Evolutionary conservation across 805 yeast genomes (phyloP).

Genomic region (Candida piceae): DNA sequence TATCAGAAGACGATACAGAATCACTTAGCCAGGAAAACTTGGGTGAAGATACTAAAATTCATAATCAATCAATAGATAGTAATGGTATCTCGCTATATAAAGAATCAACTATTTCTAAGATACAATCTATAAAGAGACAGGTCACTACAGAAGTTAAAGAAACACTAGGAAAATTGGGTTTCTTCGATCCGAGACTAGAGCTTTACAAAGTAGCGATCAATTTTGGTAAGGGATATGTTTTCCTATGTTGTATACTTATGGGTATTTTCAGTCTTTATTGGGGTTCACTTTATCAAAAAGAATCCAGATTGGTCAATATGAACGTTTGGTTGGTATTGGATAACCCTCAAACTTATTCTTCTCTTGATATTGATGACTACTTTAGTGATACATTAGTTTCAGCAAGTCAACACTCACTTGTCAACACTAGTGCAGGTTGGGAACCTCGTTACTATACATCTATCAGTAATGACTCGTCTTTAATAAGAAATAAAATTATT

Average conservation of each 20-base stretch:
- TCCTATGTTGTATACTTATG: slow-evolving; percentile 33
- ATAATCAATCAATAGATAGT: no score
- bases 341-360: slow-evolving; percentile 5
- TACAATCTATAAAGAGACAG: slow-evolving; percentile 11
- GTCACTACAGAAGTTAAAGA: slow-evolving; percentile 18
- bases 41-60: no score
- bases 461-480: slow-evolving; percentile 27
- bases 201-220: slow-evolving; percentile 7
- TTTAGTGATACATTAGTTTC: slow-evolving; percentile 20
- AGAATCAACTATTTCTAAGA: slow-evolving; percentile 5
- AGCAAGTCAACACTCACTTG: slow-evolving; percentile 15
- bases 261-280: slow-evolving; percentile 37
- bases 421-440: slow-evolving; percentile 15
- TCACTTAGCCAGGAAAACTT: no score
- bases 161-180: slow-evolving; percentile 19
- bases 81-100: neutral
- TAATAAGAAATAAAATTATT: slow-evolving; percentile 33
- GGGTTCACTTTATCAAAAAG: slow-evolving; percentile 35
- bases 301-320: slow-evolving; percentile 25
- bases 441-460: slow-evolving; percentile 21
- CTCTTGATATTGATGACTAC: slow-evolving; percentile 28
- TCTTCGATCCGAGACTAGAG: slow-evolving; percentile 23
- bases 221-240: slow-evolving; percentile 21
- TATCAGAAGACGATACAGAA: slow-evolving; percentile 6
- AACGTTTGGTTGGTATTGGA: slow-evolving; percentile 31